Percentiles rank a stretch among this genome's conserved stretches.
These are phyloP conservation scores for Pythium inflatum DNA, from an alignment of 352 stramenopile species.

Conservation along the genomic window DNA sequence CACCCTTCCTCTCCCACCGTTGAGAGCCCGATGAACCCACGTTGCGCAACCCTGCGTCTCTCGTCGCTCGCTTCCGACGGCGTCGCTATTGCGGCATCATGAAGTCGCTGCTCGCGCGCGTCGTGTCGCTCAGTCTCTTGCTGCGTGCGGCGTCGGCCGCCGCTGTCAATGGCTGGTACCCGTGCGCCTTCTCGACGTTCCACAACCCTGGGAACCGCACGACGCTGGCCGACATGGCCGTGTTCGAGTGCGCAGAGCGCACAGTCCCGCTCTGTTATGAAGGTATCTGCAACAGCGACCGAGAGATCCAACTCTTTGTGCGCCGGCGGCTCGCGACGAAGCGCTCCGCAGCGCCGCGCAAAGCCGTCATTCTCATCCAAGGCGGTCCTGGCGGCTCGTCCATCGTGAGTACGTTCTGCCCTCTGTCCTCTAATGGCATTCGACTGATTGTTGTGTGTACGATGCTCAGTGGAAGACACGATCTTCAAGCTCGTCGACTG, in stretches of 20 bases:
- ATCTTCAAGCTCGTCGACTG: neutral
- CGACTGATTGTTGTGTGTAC: neutral
- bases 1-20: too few relatives aligned
- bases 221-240: neutral
- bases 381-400: slow-evolving; percentile 25
- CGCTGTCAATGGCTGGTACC: slow-evolving; percentile 39
- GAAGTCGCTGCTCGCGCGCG: too few relatives aligned
- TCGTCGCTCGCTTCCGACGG: too few relatives aligned
- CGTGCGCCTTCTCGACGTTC: slow-evolving; percentile 42
- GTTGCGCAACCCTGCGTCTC: too few relatives aligned
- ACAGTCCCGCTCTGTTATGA: slow-evolving; percentile 71
- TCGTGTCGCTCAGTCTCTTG: slow-evolving; percentile 7
- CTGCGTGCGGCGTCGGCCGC: neutral
- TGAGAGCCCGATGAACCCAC: too few relatives aligned
- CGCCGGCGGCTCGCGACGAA: slow-evolving; percentile 28
- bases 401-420: neutral
- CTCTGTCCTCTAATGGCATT: too few relatives aligned
- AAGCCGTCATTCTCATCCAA: slow-evolving; percentile 17
- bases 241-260: slow-evolving; percentile 66
- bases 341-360: slow-evolving; percentile 1
- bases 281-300: slow-evolving; percentile 59
- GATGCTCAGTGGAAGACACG: neutral
- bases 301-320: slow-evolving; percentile 56
- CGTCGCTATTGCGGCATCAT: too few relatives aligned
- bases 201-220: neutral